A percentile compares a stretch with the other conserved stretches of the same genome.
These are phyloP conservation scores for Phlegmacium glaucopus DNA, from an alignment of 768 basidiomycete genomes.

Conservation along the genomic window DNA sequence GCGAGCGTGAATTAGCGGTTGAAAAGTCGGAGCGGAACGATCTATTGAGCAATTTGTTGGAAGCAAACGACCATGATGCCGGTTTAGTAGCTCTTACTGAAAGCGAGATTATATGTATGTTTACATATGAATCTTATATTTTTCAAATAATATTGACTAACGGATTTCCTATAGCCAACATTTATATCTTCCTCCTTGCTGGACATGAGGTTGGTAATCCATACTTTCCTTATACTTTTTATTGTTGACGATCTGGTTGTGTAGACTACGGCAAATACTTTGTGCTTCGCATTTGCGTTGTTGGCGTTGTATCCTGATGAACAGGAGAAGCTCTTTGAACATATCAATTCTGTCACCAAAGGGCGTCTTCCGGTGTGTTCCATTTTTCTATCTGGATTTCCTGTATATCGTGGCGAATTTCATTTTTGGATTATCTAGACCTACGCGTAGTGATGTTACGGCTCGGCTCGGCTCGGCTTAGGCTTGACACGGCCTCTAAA, in stretches of 20 bases:
- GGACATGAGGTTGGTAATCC: conserved; percentile 57
- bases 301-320: conserved; percentile 42
- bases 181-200: conserved; percentile 54
- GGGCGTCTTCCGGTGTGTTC: conserved; percentile 22
- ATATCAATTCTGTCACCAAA: conserved; percentile 26
- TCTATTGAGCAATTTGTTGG: conserved; percentile 49
- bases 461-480: too few relatives aligned
- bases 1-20: conserved; percentile 29
- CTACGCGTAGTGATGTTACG: too few relatives aligned
- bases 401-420: not conserved
- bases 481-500: too few relatives aligned
- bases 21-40: conserved; percentile 43
- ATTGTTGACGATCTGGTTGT: not conserved
- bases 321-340: conserved; percentile 40
- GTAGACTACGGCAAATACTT: conserved; percentile 22
- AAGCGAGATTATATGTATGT: conserved; percentile 37
- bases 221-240: not conserved
- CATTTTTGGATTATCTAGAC: conserved; percentile 20
- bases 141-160: not conserved
- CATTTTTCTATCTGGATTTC: not conserved
- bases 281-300: conserved; percentile 37
- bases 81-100: conserved; percentile 36
- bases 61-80: conserved; percentile 41
- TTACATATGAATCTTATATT: not conserved
- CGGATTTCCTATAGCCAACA: conserved; percentile 29